phyloP scores from a whole-genome alignment of 2,329 filamentous ascomycete genomes.

The Pseudohalonectria lignicola region DNA sequence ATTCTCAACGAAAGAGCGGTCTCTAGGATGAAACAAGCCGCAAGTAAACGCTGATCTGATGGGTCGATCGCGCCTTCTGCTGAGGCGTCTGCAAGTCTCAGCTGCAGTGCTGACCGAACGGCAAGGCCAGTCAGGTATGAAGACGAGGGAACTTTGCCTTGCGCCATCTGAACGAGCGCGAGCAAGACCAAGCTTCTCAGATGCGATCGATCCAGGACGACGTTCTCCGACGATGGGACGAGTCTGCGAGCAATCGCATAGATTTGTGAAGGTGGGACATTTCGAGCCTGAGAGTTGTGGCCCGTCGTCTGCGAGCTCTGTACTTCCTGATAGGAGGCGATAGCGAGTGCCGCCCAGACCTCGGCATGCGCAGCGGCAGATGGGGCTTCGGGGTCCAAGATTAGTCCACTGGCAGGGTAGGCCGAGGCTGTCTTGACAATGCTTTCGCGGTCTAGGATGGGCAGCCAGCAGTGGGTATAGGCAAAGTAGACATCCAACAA shows the following conservation, averaged over 20 bases:
- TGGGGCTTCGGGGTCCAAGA: background rate
- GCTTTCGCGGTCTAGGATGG: constrained; percentile 57
- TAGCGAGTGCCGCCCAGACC: constrained; percentile 9
- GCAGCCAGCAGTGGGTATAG: constrained; percentile 68
- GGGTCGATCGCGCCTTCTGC: constrained; percentile 29
- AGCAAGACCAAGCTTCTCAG: constrained; percentile 48
- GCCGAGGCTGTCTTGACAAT: constrained; percentile 34
- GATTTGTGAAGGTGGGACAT: constrained; percentile 25
- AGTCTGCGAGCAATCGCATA: constrained; percentile 38
- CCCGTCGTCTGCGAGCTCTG: background rate
- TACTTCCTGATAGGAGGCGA: constrained; percentile 7
- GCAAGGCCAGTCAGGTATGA: constrained; percentile 56
- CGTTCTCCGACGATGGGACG: constrained; percentile 32
- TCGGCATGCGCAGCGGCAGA: background rate
- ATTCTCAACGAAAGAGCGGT: constrained; percentile 42
- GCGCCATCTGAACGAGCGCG: constrained; percentile 51
- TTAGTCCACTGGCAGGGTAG: background rate
- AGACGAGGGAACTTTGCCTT: constrained; percentile 42
- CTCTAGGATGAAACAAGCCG: constrained; percentile 48
- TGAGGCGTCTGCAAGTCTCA: constrained; percentile 9
- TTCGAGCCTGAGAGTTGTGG: background rate
- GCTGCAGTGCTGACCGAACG: constrained; percentile 36
- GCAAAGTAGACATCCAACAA: constrained; percentile 65
- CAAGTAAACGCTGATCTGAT: background rate
- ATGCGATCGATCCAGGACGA: constrained; percentile 34